Conservation (phyloP, 306 rosid species). For the Rosa chinensis region DNA sequence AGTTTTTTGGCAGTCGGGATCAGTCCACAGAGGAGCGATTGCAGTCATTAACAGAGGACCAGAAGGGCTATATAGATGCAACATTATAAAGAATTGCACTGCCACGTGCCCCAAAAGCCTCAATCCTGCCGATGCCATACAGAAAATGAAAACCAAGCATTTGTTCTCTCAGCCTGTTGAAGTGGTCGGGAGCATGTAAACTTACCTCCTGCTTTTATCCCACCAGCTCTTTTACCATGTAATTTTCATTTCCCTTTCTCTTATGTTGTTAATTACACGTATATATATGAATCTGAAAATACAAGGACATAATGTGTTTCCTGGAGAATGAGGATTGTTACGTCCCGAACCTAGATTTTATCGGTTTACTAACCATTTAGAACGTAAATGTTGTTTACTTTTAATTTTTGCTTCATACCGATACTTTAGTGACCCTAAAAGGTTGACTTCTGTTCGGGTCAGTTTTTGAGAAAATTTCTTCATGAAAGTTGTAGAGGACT, state of each 20-base stretch:
- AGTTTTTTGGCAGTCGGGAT: slow-evolving; percentile 29
- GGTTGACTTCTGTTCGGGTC: too few relatives aligned
- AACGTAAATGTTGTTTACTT: too few relatives aligned
- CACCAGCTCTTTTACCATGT: neutral
- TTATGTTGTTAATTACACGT: neutral
- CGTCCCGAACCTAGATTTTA: too few relatives aligned
- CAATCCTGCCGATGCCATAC: slow-evolving; percentile 37
- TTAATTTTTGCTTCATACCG: too few relatives aligned
- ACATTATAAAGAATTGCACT: slow-evolving; percentile 35
- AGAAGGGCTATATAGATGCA: slow-evolving; percentile 25
- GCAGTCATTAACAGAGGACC: slow-evolving; percentile 36
- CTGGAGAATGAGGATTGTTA: too few relatives aligned
- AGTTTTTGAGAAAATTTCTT: too few relatives aligned
- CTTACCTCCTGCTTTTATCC: neutral
- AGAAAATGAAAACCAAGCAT: slow-evolving; percentile 39
- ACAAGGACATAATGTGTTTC: too few relatives aligned
- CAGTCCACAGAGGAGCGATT: slow-evolving; percentile 26
- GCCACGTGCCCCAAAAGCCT: slow-evolving; percentile 44
- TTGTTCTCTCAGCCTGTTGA: neutral
- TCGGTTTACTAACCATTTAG: too few relatives aligned
- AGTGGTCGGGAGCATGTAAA: neutral
- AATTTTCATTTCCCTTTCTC: neutral
- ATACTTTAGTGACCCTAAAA: too few relatives aligned
- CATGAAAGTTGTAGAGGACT: too few relatives aligned
- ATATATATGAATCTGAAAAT: neutral